Percentiles rank a stretch among this genome's conserved stretches.
phyloP scores from a whole-genome alignment of 169 alveolate genomes.

The Plasmodium knowlesi region DNA sequence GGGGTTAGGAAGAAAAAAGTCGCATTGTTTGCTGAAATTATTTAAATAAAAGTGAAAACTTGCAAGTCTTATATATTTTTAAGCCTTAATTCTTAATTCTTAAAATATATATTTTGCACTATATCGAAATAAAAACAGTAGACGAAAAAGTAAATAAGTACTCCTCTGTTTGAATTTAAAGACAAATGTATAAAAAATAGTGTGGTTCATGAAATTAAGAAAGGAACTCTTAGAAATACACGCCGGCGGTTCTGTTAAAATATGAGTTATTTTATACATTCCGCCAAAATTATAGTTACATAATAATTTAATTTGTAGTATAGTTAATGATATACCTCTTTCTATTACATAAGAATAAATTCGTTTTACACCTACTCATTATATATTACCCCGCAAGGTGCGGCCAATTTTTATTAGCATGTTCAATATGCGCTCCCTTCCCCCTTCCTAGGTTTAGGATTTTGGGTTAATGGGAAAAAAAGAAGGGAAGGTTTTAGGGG shows the following conservation, averaged over 20 bases:
- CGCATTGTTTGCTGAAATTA: neutral
- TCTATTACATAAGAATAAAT: neutral
- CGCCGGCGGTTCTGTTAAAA: neutral
- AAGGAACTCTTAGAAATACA: neutral
- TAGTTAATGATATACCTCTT: no score
- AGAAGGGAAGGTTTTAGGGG: no score
- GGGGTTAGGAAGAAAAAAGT: no score
- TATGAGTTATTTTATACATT: neutral
- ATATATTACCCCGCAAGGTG: neutral
- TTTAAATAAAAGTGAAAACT: no score
- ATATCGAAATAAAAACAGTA: neutral
- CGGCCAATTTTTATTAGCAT: neutral
- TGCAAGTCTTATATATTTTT: neutral
- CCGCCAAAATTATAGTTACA: neutral
- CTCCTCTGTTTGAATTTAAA: neutral
- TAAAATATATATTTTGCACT: neutral
- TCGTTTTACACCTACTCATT: neutral
- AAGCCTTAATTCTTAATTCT: neutral
- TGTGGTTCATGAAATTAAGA: neutral
- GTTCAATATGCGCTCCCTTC: neutral
- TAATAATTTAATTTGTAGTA: neutral
- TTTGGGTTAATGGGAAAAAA: no score
- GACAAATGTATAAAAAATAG: neutral
- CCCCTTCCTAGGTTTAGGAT: no score
- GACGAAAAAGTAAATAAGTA: neutral